Conservation (phyloP, 2,329 filamentous ascomycete genomes). For the Rutstroemia sp. region DNA sequence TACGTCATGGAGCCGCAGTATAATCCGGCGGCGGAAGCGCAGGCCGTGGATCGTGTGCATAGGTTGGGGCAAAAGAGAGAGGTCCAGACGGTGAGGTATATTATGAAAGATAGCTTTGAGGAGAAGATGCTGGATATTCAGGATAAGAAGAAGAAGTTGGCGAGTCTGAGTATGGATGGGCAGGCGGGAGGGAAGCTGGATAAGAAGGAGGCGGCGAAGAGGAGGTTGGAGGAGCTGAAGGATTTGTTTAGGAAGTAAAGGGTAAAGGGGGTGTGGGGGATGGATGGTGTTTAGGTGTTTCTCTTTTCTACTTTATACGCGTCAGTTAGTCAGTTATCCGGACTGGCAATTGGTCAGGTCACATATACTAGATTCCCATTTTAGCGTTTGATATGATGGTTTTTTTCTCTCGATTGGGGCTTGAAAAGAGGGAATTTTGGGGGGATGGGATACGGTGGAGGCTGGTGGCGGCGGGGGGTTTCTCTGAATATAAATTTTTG, state of each 20-base stretch:
- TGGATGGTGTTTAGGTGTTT: neutral
- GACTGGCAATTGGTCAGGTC: too few species aligned
- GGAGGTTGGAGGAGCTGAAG: constrained; percentile 49
- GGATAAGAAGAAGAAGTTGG: constrained; percentile 86
- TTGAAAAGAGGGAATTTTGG: too few species aligned
- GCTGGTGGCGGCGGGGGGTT: too few species aligned
- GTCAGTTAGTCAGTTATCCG: too few species aligned
- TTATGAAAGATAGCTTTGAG: constrained; percentile 88
- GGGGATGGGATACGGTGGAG: too few species aligned
- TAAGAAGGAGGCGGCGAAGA: constrained; percentile 29
- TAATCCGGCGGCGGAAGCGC: constrained; percentile 90
- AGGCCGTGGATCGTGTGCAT: constrained; percentile 90
- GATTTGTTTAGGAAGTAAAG: constrained; percentile 41
- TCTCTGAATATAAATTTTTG: too few species aligned
- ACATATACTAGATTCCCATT: neutral
- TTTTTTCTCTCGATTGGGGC: too few species aligned
- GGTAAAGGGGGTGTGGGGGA: neutral
- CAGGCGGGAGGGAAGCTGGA: constrained; percentile 24
- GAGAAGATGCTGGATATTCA: constrained; percentile 88
- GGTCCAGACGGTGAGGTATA: constrained; percentile 79
- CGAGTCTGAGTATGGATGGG: constrained; percentile 75
- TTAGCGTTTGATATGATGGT: neutral
- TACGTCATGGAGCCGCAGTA: constrained; percentile 99
- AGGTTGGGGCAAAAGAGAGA: constrained; percentile 83
- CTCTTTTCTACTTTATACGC: neutral